A percentile compares a stretch with the other conserved stretches of the same genome.
Evolutionary conservation across 768 basidiomycete genomes (phyloP).

Genomic region (Boletus vermiculosoides): DNA sequence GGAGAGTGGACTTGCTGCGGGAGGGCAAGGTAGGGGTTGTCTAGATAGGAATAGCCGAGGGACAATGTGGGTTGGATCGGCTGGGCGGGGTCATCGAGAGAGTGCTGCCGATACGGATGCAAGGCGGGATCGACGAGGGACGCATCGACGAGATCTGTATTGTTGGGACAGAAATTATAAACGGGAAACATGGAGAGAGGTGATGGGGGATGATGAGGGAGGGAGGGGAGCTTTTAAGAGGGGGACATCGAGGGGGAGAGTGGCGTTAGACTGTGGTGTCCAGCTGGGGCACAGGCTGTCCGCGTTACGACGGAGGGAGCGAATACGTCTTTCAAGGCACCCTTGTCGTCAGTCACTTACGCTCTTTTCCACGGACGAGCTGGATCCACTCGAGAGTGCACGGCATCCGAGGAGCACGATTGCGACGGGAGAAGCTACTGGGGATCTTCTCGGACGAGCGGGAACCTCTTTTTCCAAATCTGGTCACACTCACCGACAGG

Average conservation of each 20-base stretch:
- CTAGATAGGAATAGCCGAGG: conserved; percentile 17
- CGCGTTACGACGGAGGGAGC: background rate
- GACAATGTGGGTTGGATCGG: background rate
- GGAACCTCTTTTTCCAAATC: background rate
- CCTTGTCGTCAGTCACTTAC: background rate
- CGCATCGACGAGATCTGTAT: conserved; percentile 13
- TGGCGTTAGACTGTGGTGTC: background rate
- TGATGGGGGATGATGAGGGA: background rate
- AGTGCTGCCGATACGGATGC: background rate
- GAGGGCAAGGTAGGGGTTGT: conserved; percentile 8
- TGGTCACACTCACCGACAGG: background rate
- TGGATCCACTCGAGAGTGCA: conserved; percentile 1
- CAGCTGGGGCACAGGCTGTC: too few relatives aligned
- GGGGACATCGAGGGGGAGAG: background rate
- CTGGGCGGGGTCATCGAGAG: background rate
- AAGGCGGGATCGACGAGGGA: background rate
- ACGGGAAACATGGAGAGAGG: conserved; percentile 8
- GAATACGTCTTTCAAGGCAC: background rate
- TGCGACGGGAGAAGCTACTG: background rate
- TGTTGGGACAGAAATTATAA: background rate
- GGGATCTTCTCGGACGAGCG: background rate
- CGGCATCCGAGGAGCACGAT: conserved; percentile 28
- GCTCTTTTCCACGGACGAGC: conserved; percentile 4
- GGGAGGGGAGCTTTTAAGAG: conserved; percentile 3
- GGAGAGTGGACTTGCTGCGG: background rate